Base-by-base conservation (phyloP, 2,329 filamentous ascomycete species). In the Coniosporium tulheliwenetii region DNA sequence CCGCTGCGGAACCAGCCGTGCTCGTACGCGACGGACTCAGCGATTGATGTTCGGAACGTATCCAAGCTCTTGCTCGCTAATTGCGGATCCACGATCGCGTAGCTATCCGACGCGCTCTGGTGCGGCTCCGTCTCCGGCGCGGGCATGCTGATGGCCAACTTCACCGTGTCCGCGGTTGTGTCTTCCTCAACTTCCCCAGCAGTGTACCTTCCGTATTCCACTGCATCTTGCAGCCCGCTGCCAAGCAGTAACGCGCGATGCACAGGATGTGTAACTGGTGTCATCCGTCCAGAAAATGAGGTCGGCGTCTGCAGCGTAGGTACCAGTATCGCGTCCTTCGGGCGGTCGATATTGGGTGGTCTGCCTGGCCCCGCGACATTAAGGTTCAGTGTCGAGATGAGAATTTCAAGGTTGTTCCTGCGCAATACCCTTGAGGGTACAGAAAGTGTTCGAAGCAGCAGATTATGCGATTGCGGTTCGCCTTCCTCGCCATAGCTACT, bases 161-260 rank as follows among this genome's bases (percentile, higher is more conserved):
- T 50, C 58, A 66, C 50, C 72, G 71, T 45, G 60, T 62, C 41
- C 60, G 60, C 44, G 53, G 47, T 48, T 55, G 56, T 44, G 61
- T 38, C 31, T 64, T 45, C 13, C 66, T 60, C 37, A 38, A 46
- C 38, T 37, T 47, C 45, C 30, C 56, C 51, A 36, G 55, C 52
- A 12, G 56, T 56, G 46, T 66, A 57, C 33, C 57, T 49, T 37
- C 64, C 54, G 57, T 59, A 71, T 1, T 70, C 65, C 5, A 79
- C 67, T 1, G 81, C 75, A 7, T 81, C 85, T 40, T 73, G 64
- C 2, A 93, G 62, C 0, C 85, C 86, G 38, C 83, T 71, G 0
- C 77, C 78, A 8, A 93, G 71, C 8, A 95, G 51, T 12, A 95
- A 61, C 1, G 80, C 76, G 54, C 79, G 83, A 55, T 96, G 89